phyloP scores from a whole-genome alignment of 495 filamentous ascomycete species.

The Hypoxylon fragiforme region DNA sequence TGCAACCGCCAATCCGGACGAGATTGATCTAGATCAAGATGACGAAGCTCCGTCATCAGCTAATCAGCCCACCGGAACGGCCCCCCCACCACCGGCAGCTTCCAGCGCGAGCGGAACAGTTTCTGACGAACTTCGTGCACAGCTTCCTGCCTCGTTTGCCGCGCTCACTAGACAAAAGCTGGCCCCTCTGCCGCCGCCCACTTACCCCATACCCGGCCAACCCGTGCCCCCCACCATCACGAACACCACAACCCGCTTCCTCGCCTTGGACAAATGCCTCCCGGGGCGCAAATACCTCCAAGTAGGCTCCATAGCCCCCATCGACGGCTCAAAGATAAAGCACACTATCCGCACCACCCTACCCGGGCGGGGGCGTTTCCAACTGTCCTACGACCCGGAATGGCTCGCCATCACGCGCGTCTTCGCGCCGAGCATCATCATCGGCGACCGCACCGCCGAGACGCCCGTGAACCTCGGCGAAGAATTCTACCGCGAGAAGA shows the following conservation, averaged over 20 bases:
- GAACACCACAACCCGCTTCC: constrained; percentile 79
- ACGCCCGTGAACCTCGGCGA: constrained; percentile 63
- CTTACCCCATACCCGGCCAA: constrained; percentile 46
- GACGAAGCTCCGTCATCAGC: constrained; percentile 37
- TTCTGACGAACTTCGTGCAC: constrained; percentile 62
- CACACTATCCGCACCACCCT: too few species aligned
- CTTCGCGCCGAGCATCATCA: constrained; percentile 62
- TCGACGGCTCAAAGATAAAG: constrained; percentile 21
- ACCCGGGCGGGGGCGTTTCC: too few species aligned
- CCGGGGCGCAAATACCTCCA: constrained; percentile 80
- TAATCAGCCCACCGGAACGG: not conserved
- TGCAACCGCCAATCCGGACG: too few species aligned
- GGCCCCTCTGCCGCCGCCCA: too few species aligned
- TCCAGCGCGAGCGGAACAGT: constrained; percentile 52
- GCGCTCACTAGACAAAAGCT: too few species aligned
- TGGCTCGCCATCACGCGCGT: constrained; percentile 92
- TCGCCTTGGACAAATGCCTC: constrained; percentile 88
- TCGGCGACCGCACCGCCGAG: constrained; percentile 58
- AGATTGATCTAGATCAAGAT: too few species aligned
- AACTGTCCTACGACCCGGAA: constrained; percentile 91
- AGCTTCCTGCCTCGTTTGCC: constrained; percentile 72
- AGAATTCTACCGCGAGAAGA: constrained; percentile 60
- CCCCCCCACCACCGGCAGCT: not conserved
- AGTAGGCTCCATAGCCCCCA: constrained; percentile 61
- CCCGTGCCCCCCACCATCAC: constrained; percentile 57